Evolutionary conservation across 768 basidiomycete species (phyloP).

Genomic region (Dentipellis sp.): DNA sequence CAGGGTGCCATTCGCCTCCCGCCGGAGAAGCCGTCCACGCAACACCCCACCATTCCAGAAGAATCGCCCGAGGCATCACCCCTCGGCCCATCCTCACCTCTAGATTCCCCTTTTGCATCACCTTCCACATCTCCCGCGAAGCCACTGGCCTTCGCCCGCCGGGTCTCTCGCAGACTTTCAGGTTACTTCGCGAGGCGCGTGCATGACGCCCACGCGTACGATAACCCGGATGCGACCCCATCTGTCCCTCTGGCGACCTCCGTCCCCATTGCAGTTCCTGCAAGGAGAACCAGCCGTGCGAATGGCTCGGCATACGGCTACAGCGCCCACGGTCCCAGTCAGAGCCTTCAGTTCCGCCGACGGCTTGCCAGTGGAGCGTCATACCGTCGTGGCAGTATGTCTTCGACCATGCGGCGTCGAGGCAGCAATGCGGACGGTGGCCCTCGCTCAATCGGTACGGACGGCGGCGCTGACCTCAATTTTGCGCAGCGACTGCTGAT

Average conservation of each 20-base stretch:
- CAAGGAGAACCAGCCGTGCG: constrained; percentile 43
- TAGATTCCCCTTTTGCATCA: not conserved
- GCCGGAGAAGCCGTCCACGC: constrained; percentile 53
- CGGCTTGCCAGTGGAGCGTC: constrained; percentile 15
- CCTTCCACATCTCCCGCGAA: not conserved
- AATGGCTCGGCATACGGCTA: constrained; percentile 83
- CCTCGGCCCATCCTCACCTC: constrained; percentile 24
- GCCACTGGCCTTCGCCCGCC: constrained; percentile 22
- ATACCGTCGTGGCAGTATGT: constrained; percentile 45
- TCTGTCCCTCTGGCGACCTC: constrained; percentile 26
- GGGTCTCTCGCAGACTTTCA: constrained; percentile 40
- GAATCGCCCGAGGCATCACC: constrained; percentile 43
- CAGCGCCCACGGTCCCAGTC: constrained; percentile 23
- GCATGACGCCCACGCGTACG: constrained; percentile 27
- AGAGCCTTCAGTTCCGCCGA: not conserved
- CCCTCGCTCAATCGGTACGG: constrained; percentile 25
- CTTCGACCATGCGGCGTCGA: constrained; percentile 39
- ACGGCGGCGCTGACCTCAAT: constrained; percentile 50
- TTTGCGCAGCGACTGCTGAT: constrained; percentile 84
- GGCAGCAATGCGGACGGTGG: constrained; percentile 32
- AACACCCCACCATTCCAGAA: constrained; percentile 48
- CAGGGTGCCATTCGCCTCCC: constrained; percentile 78
- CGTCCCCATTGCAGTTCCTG: constrained; percentile 36
- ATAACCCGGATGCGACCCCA: constrained; percentile 15
- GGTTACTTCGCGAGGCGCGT: constrained; percentile 49